Percentiles rank a stretch among this genome's conserved stretches.
Conservation (phyloP, 768 basidiomycete genomes). For the Leccinum fibrillosum region DNA sequence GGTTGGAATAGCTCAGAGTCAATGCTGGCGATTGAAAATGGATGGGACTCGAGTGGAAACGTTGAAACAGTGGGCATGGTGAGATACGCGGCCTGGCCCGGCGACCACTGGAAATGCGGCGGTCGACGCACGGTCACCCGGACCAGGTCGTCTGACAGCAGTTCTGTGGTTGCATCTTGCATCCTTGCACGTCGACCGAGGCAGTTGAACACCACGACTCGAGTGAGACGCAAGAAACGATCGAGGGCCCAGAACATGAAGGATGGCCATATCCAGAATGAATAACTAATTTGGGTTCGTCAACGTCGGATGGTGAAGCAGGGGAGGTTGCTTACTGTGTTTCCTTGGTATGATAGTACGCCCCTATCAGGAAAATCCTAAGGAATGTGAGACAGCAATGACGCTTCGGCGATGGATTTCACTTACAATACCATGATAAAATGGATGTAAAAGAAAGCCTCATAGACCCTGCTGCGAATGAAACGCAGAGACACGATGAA, state of each 20-base stretch:
- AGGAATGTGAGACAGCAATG: conserved; percentile 5
- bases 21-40: conserved; percentile 58
- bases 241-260: conserved; percentile 42
- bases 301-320: neutral
- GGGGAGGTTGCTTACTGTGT: conserved; percentile 8
- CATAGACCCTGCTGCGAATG: conserved; percentile 45
- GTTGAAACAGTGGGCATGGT: conserved; percentile 45
- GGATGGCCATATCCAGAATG: conserved; percentile 31
- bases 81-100: conserved; percentile 56
- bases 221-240: conserved; percentile 44
- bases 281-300: conserved; percentile 3
- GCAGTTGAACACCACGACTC: conserved; percentile 44
- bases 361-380: conserved; percentile 35
- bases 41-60: conserved; percentile 52
- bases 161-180: conserved; percentile 39
- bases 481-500: conserved; percentile 47
- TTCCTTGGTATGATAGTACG: conserved; percentile 39
- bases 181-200: conserved; percentile 21
- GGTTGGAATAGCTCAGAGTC: conserved; percentile 23
- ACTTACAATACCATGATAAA: conserved; percentile 41
- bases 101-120: conserved; percentile 46
- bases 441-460: conserved; percentile 51
- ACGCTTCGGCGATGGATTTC: fast-evolving
- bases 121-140: conserved; percentile 45
- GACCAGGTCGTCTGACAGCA: conserved; percentile 44